Conservation (phyloP, 2,329 filamentous ascomycete genomes). For the Harringtonia lauricola region DNA sequence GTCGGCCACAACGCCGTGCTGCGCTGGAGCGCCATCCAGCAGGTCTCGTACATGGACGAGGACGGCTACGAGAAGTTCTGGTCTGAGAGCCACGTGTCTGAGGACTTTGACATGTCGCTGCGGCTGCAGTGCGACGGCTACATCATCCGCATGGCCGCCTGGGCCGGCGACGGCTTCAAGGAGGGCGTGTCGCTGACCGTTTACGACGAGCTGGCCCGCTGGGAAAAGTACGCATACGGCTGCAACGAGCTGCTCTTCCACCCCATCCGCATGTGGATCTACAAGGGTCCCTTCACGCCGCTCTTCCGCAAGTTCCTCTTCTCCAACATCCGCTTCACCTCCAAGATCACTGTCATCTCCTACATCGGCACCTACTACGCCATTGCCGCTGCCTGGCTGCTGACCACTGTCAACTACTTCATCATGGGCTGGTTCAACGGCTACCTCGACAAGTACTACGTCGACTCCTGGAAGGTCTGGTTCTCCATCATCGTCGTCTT, state of each 20-base stretch:
- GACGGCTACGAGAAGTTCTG: conserved; percentile 70
- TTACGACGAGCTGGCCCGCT: conserved; percentile 73
- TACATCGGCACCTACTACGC: conserved; percentile 77
- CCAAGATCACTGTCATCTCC: conserved; percentile 64
- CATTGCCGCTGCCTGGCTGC: conserved; percentile 63
- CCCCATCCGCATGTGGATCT: conserved; percentile 62
- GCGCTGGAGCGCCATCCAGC: conserved; percentile 64
- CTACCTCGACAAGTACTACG: conserved; percentile 69
- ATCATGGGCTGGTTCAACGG: conserved; percentile 67
- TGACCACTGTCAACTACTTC: conserved; percentile 66
- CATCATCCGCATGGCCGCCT: conserved; percentile 61
- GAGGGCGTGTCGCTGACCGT: conserved; percentile 77
- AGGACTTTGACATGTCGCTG: conserved; percentile 75
- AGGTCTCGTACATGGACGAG: conserved; percentile 58
- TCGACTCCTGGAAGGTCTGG: conserved; percentile 71
- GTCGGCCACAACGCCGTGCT: conserved; percentile 73
- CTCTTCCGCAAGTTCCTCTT: conserved; percentile 65
- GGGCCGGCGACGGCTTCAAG: conserved; percentile 67
- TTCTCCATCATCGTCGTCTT: conserved; percentile 73
- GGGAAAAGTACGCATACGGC: conserved; percentile 81
- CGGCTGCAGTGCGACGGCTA: conserved; percentile 64
- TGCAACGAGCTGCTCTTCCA: conserved; percentile 77
- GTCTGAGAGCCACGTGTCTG: conserved; percentile 70
- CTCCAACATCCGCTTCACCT: conserved; percentile 63
- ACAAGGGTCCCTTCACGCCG: conserved; percentile 65